Evolutionary conservation across 805 yeast genomes (phyloP).

Genomic region (Starmerella powellii): DNA sequence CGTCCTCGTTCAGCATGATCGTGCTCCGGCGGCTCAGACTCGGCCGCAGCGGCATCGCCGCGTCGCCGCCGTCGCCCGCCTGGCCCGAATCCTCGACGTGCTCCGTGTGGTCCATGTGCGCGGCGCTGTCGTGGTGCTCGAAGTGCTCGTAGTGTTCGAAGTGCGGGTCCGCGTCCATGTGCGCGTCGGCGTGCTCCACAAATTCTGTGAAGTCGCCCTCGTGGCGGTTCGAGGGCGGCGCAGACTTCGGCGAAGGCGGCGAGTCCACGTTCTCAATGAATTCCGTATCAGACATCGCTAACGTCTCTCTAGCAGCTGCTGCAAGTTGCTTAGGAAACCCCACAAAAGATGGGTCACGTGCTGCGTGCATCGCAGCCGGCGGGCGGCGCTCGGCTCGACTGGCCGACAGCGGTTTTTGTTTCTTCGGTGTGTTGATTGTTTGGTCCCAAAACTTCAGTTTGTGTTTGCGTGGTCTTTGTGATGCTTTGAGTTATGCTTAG

Average conservation of each 20-base stretch:
- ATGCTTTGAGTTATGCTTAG: too few relatives aligned
- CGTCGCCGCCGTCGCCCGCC: background rate
- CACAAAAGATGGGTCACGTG: too few relatives aligned
- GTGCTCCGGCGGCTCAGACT: constrained; percentile 19
- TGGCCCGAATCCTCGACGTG: constrained; percentile 1
- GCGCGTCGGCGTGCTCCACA: constrained; percentile 6
- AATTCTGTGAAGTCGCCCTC: constrained; percentile 3
- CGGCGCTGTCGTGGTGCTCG: constrained; percentile 3
- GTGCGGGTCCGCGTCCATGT: too few relatives aligned
- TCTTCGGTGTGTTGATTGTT: too few relatives aligned
- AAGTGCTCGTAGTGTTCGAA: constrained; percentile 3
- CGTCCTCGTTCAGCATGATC: constrained; percentile 21
- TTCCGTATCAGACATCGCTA: background rate
- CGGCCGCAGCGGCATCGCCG: constrained; percentile 8
- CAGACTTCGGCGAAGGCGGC: constrained; percentile 1
- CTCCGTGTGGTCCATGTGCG: background rate
- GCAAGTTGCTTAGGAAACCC: too few relatives aligned
- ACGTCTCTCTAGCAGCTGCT: background rate
- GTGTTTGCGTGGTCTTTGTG: too few relatives aligned
- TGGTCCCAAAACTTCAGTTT: too few relatives aligned
- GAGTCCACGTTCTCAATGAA: constrained; percentile 5
- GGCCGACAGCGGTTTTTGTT: too few relatives aligned
- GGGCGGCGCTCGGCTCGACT: too few relatives aligned
- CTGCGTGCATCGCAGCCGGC: too few relatives aligned
- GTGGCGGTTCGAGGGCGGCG: background rate